Percentiles rank a stretch among this genome's conserved stretches.
These are phyloP conservation scores for Trypanosoma cruzi DNA, from an alignment of 208 protist species.

Conservation along the genomic window DNA sequence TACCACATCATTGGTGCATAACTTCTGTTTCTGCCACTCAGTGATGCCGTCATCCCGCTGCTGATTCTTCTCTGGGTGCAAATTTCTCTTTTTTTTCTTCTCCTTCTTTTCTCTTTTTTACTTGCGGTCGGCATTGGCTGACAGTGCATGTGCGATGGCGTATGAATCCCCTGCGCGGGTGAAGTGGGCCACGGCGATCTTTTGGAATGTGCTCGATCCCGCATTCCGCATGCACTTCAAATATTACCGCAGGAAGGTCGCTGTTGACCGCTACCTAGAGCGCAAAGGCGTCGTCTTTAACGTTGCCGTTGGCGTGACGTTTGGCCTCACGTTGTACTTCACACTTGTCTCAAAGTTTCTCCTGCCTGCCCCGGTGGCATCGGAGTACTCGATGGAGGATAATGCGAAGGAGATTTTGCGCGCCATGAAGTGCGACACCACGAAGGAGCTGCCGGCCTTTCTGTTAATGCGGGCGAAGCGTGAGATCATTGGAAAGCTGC, in stretches of 20 bases:
- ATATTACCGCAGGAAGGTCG: slow-evolving; percentile 75
- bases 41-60: no score
- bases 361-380: slow-evolving; percentile 34
- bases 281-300: slow-evolving; percentile 65
- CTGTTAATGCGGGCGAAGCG: slow-evolving; percentile 72
- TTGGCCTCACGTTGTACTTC: slow-evolving; percentile 75
- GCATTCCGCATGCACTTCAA: slow-evolving; percentile 61
- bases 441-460: slow-evolving; percentile 75
- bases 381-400: slow-evolving; percentile 57
- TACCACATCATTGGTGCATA: no score
- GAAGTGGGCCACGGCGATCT: slow-evolving; percentile 81
- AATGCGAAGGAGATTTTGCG: slow-evolving; percentile 61
- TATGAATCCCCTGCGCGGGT: slow-evolving; percentile 52
- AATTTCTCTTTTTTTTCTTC: not conserved
- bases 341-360: slow-evolving; percentile 36
- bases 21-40: no score
- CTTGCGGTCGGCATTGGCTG: not conserved
- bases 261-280: slow-evolving; percentile 76
- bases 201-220: slow-evolving; percentile 80
- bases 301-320: slow-evolving; percentile 50
- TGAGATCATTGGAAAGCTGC: slow-evolving; percentile 72
- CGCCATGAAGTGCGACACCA: slow-evolving; percentile 61
- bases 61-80: no score
- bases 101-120: not conserved
- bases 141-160: slow-evolving; percentile 25